phyloP scores from a whole-genome alignment of 305 asterid species.

The Rubia tinctorum region DNA sequence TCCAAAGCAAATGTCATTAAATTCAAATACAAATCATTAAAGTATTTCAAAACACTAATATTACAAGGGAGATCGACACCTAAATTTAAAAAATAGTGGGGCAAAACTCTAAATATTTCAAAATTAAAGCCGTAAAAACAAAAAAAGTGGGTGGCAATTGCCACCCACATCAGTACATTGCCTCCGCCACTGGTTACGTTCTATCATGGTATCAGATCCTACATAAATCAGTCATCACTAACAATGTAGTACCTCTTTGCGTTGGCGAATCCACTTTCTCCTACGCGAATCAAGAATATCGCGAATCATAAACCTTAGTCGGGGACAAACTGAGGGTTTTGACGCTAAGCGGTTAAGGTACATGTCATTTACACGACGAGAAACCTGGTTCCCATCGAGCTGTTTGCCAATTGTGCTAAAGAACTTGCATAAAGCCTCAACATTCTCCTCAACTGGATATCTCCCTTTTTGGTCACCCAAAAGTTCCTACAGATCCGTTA shows the following conservation, averaged over 20 bases:
- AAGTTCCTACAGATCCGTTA: slow-evolving; percentile 47
- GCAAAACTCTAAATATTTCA: too few species aligned
- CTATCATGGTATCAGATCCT: neutral
- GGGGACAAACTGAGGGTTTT: slow-evolving; percentile 62
- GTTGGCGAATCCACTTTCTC: slow-evolving; percentile 86
- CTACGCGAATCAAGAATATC: slow-evolving; percentile 76
- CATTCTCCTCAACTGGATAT: slow-evolving; percentile 86
- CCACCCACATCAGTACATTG: too few species aligned
- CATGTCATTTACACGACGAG: slow-evolving; percentile 65
- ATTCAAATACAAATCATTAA: too few species aligned
- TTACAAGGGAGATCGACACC: too few species aligned
- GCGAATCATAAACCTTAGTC: slow-evolving; percentile 73
- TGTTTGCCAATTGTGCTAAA: slow-evolving; percentile 85
- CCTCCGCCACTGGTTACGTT: too few species aligned
- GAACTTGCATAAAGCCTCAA: slow-evolving; percentile 97
- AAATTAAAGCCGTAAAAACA: too few species aligned
- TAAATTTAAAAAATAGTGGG: too few species aligned
- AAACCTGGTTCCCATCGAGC: slow-evolving; percentile 74
- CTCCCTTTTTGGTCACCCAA: slow-evolving; percentile 56
- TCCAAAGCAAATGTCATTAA: too few species aligned
- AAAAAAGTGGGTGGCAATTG: too few species aligned
- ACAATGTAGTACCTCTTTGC: slow-evolving; percentile 65
- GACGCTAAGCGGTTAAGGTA: slow-evolving; percentile 61
- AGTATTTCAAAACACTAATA: too few species aligned
- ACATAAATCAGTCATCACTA: neutral